Percentiles rank a stretch among this genome's conserved stretches.
phyloP scores from a whole-genome alignment of 257 asterid species.

The Mentha longifolia region DNA sequence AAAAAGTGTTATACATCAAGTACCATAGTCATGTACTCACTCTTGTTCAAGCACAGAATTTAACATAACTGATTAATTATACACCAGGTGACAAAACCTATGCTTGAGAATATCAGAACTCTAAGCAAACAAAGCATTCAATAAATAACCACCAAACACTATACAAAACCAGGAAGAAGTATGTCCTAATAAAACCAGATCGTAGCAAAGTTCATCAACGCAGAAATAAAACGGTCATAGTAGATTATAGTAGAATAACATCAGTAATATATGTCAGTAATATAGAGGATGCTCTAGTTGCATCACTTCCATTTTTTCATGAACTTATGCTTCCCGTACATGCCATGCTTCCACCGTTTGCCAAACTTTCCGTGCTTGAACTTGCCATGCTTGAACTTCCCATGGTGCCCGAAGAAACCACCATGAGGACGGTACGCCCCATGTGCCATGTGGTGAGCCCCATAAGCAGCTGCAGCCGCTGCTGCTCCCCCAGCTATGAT shows the following conservation, averaged over 20 bases:
- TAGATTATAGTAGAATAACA: neutral
- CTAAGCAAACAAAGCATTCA: conserved; percentile 1
- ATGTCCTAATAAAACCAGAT: conserved; percentile 8
- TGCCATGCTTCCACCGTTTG: conserved; percentile 58
- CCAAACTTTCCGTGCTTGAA: conserved; percentile 73
- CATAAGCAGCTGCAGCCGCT: conserved; percentile 84
- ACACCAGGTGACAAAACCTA: neutral
- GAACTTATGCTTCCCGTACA: conserved; percentile 63
- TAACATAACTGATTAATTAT: conserved; percentile 18
- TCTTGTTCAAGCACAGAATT: neutral
- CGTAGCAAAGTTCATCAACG: neutral
- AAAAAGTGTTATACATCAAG: too few species aligned
- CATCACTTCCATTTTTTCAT: conserved; percentile 64
- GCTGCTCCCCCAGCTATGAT: conserved; percentile 91
- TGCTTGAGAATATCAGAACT: neutral
- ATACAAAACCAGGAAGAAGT: conserved; percentile 9
- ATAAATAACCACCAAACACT: conserved; percentile 14
- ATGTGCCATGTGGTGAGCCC: conserved; percentile 78
- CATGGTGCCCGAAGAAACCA: conserved; percentile 61
- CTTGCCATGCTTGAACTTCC: conserved; percentile 84
- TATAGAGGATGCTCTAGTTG: neutral
- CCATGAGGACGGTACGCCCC: conserved; percentile 63
- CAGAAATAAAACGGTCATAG: neutral
- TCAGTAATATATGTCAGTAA: conserved; percentile 3
- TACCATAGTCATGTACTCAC: too few species aligned